phyloP scores from a whole-genome alignment of 2,329 filamentous ascomycete genomes.

The Claviceps purpurea region DNA sequence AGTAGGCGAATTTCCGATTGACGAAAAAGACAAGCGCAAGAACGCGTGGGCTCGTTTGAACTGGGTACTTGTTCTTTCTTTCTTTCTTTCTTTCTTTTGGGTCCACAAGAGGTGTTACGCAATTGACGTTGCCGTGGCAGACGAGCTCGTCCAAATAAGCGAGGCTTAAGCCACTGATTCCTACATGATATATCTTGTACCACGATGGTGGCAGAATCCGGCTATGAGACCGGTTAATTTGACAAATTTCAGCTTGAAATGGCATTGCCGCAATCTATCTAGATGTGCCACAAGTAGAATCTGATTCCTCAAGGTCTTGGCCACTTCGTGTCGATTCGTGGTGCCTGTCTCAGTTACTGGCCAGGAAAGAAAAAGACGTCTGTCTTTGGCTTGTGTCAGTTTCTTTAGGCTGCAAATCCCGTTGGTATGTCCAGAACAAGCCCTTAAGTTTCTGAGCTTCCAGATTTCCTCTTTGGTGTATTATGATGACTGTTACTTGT shows the following conservation, averaged over 20 bases:
- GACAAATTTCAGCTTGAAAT: neutral
- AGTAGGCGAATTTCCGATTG: neutral
- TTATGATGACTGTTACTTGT: neutral
- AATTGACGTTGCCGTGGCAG: neutral
- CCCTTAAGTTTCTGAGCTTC: too few relatives aligned
- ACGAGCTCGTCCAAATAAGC: conserved; percentile 1
- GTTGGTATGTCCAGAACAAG: too few relatives aligned
- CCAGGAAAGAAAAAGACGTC: neutral
- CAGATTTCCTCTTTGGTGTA: too few relatives aligned
- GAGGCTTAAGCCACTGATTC: neutral
- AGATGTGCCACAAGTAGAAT: neutral
- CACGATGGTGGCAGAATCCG: neutral
- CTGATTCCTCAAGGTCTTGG: neutral
- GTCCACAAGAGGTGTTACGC: neutral
- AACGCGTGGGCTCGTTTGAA: neutral
- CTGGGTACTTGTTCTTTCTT: neutral
- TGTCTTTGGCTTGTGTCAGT: neutral
- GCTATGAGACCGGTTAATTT: neutral
- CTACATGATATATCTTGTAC: neutral
- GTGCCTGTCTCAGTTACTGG: neutral
- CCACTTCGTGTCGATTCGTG: neutral
- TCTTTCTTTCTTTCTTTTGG: neutral
- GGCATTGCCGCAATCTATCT: neutral
- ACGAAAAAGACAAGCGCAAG: neutral
- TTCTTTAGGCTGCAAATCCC: neutral